These are phyloP conservation scores for Coemansia sp. DNA, from an alignment of 192 early-diverging fungal genomes.

Conservation along the genomic window DNA sequence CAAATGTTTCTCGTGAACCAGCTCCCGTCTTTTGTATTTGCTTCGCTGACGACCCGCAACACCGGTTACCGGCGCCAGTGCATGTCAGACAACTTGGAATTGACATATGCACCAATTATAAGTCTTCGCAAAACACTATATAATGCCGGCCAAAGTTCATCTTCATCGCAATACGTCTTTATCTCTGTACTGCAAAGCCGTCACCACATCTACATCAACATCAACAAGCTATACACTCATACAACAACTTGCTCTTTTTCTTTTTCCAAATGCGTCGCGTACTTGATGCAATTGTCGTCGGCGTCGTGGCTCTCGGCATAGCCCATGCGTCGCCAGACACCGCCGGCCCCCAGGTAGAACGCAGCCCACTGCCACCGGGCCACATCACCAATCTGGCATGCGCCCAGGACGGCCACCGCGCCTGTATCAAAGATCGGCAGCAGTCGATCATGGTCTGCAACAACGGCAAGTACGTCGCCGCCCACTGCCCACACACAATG, in stretches of 20 bases:
- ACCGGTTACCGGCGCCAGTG: neutral
- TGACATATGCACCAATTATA: no score
- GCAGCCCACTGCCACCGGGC: neutral
- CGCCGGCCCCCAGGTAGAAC: neutral
- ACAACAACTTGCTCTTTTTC: neutral
- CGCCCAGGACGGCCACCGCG: slow-evolving; percentile 6
- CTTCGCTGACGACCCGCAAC: neutral
- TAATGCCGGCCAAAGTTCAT: no score
- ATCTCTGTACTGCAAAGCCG: no score
- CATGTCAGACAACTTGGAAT: no score
- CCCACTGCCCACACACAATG: neutral
- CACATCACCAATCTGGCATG: neutral
- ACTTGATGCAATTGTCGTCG: neutral
- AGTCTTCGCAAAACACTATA: no score
- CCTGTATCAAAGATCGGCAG: neutral
- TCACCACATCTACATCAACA: neutral
- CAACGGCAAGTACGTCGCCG: slow-evolving; percentile 4
- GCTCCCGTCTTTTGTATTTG: neutral
- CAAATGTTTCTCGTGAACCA: neutral
- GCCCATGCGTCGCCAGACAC: neutral
- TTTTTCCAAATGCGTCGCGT: neutral
- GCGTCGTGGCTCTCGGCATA: slow-evolving; percentile 6
- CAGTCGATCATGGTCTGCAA: slow-evolving; percentile 1
- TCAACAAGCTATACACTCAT: neutral
- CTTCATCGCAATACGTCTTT: no score